Base-by-base conservation (phyloP, 2,329 filamentous ascomycete species). In the Thelonectria rubi region DNA sequence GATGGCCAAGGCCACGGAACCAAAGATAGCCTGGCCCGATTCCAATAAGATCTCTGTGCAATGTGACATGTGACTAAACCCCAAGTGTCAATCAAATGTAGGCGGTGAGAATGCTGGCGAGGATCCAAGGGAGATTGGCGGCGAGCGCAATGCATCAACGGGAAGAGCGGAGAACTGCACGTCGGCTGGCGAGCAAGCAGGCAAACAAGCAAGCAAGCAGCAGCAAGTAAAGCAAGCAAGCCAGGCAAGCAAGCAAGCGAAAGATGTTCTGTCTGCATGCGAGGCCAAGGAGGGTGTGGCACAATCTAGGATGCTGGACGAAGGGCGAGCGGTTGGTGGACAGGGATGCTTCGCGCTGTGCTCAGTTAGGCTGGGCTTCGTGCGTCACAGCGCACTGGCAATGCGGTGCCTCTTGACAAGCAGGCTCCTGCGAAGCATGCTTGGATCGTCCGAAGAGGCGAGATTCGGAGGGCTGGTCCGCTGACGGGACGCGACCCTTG, bases 11-110 rank as follows among this genome's bases (percentile, higher is more conserved):
- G 32, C 61, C 55, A 48, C 5, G 54, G 47, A 50, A 58, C 26
- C 62, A 63, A 65, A 52, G 48, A 54, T 63, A 60, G 56, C 63
- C 69, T 68, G 65, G 65, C 46, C 60, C 39, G 63, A 68, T 70
- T 67, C 67, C 70, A 81, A 80, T 64, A 69, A 81, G 81, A 84
- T 84, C 81, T 82, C 54, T 72, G 70, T 72, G 53, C 55, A 58
- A 71, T 80, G 82, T 84, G 75, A 70, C 73, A 83, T 78, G 78
- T 82, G 80, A 82, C 77, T 76, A 69, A 74, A 81, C 77, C 78
- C 49, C 73, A 73, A 73, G 68, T 68, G 71, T 68, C 48, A 63
- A 67, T 54, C 54, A 37, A 47, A 64, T 49, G 55, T 58, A 59
- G 57, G 60, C 58, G 62, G 49, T 63, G 57, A 59, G n/a, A 45